These are phyloP conservation scores for Eucalyptus marginata DNA, from an alignment of 345 rosid species.

Conservation along the genomic window DNA sequence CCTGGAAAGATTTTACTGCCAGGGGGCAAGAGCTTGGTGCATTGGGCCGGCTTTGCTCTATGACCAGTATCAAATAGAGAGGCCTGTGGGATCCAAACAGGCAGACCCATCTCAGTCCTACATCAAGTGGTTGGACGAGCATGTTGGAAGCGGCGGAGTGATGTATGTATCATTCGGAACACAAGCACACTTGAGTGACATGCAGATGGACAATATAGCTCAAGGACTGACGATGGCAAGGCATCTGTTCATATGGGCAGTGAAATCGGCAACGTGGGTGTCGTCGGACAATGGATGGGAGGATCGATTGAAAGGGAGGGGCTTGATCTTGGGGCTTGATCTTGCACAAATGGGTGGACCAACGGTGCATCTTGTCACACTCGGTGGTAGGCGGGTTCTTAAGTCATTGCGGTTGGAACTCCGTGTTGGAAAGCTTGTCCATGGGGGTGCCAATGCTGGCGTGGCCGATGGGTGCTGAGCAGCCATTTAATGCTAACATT, in stretches of 20 bases:
- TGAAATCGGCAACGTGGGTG: background rate
- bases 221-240: background rate
- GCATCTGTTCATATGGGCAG: background rate
- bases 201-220: background rate
- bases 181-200: background rate
- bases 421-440: conserved; percentile 6
- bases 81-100: background rate
- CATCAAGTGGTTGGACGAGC: background rate
- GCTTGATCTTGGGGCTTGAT: background rate
- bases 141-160: background rate
- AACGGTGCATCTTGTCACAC: background rate
- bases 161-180: background rate
- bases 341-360: background rate
- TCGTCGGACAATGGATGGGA: background rate
- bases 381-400: background rate
- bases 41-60: background rate
- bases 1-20: background rate
- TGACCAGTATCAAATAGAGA: background rate
- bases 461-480: conserved; percentile 7
- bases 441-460: conserved; percentile 8
- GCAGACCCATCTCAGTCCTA: background rate
- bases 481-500: conserved; percentile 8
- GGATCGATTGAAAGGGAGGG: background rate
- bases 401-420: conserved; percentile 5
- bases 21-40: background rate